Base-by-base conservation (phyloP, 257 asterid genomes). In the Plantago major region DNA sequence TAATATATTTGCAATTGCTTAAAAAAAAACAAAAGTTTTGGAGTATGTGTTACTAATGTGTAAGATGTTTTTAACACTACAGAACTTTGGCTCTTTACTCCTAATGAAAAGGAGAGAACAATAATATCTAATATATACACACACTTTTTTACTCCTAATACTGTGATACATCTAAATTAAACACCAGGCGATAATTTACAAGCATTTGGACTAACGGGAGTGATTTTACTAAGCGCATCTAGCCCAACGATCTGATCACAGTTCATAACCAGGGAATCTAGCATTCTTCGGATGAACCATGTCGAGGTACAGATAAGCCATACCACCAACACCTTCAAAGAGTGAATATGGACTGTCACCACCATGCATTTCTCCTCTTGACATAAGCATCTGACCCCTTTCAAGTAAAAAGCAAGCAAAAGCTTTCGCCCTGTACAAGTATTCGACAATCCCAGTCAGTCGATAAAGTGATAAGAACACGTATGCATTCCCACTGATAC, bases 241-340 rank as follows among this genome's bases (percentile, higher is more conserved):
- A 9, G 28, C 40, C 30, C 58, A 52, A 12, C 5, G 33, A 16
- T 0, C 44, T 16, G 9, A 51, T 79, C 71, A 84, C 22, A 75
- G 15, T 47, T 84, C 95, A 64, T 84, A 87, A 55, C 74, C 94
- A 0, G 95, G 95, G 59, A 87, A 87, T 55, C 85, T 66, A 13
- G 95, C 84, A 46, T 64, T 71, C 60, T 61, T 60, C 0, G 95
- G 95, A 28, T 87, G 77, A 65, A 72, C 80, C 94, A 87, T 75
- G 76, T 87, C 94, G 1, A 87, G 76, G 67, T 82, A 84, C 71
- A 84, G 85, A 76, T 75, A 52, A 60, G 90, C 81, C 96, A 88
- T 88, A 46, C 95, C 90, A 0, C 84, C 92, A 10, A 78, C 48
- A 30, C 96, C 96, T 83, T 88, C 95, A 42, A 88, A 88, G 56